A percentile compares a stretch with the other conserved stretches of the same genome.
These are phyloP conservation scores for Adiantum capillusveneris DNA, from an alignment of 75 land plant genomes.

Conservation along the genomic window DNA sequence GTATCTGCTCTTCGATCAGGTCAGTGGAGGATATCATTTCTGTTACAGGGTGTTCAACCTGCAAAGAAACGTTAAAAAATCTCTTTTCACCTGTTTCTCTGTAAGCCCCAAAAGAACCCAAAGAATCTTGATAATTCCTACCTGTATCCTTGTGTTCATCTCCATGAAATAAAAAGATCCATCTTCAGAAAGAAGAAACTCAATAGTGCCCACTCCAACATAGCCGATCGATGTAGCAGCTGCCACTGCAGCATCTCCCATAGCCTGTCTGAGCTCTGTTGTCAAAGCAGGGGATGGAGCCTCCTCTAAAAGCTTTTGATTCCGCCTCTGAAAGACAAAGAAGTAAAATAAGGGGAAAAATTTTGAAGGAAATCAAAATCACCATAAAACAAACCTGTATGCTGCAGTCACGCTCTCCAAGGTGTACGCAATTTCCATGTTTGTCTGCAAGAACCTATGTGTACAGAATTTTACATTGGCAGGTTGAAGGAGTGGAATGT, in stretches of 20 bases:
- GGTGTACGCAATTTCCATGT: slow-evolving; percentile 86
- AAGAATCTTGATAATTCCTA: too few relatives aligned
- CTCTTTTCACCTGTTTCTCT: too few relatives aligned
- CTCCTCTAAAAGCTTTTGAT: slow-evolving; percentile 93
- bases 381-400: slow-evolving; percentile 56
- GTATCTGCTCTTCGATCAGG: slow-evolving; percentile 95
- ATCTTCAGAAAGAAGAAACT: slow-evolving; percentile 90
- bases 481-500: too few relatives aligned
- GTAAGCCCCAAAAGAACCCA: too few relatives aligned
- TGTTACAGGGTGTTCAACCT: slow-evolving; percentile 99
- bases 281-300: slow-evolving; percentile 97
- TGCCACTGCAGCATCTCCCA: slow-evolving; percentile 99
- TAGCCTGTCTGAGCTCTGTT: slow-evolving; percentile 80
- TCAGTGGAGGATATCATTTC: slow-evolving; percentile 92
- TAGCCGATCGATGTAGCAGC: slow-evolving; percentile 95
- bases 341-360: neutral
- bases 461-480: too few relatives aligned
- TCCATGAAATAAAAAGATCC: slow-evolving; percentile 96
- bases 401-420: slow-evolving; percentile 99
- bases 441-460: slow-evolving; percentile 87
- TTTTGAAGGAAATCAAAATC: neutral
- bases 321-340: slow-evolving; percentile 58
- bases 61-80: too few relatives aligned
- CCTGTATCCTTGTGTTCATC: slow-evolving; percentile 98
- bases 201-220: slow-evolving; percentile 93